A percentile compares a stretch with the other conserved stretches of the same genome.
phyloP scores from a whole-genome alignment of 2,329 filamentous ascomycete genomes.

The Cordyceps farinosa region DNA sequence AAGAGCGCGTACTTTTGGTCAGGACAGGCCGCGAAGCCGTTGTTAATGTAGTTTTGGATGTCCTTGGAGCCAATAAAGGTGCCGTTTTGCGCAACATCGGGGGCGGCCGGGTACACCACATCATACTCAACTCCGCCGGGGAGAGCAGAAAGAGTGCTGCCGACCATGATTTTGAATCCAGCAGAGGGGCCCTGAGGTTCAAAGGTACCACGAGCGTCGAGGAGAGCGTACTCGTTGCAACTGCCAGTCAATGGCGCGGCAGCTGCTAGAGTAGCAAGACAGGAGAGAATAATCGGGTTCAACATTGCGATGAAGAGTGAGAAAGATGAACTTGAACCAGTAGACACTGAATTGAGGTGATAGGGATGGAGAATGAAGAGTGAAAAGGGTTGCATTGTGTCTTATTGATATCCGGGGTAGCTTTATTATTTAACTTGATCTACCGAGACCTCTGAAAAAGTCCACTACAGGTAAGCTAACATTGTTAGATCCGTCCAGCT shows the following conservation, averaged over 20 bases:
- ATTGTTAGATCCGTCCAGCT: too few species aligned
- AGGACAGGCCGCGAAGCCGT: background rate
- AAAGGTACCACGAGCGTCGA: background rate
- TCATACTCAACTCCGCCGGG: constrained; percentile 2
- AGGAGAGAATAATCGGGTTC: background rate
- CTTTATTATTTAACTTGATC: too few species aligned
- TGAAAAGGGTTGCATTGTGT: too few species aligned
- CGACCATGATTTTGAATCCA: background rate
- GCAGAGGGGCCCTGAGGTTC: constrained; percentile 1
- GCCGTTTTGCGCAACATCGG: background rate
- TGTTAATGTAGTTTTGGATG: background rate
- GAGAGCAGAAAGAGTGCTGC: background rate
- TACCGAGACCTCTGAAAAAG: too few species aligned
- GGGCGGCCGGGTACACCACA: background rate
- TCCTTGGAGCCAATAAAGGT: background rate
- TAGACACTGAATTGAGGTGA: too few species aligned
- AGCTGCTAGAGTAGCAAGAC: background rate
- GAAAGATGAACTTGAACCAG: too few species aligned
- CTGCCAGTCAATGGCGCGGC: background rate
- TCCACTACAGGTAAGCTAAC: too few species aligned
- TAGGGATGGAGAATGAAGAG: too few species aligned
- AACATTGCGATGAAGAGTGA: too few species aligned
- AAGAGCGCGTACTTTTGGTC: constrained; percentile 2
- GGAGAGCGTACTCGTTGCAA: background rate
- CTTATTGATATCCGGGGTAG: too few species aligned